Base-by-base conservation (phyloP, 306 rosid species). In the Quercus glauca region DNA sequence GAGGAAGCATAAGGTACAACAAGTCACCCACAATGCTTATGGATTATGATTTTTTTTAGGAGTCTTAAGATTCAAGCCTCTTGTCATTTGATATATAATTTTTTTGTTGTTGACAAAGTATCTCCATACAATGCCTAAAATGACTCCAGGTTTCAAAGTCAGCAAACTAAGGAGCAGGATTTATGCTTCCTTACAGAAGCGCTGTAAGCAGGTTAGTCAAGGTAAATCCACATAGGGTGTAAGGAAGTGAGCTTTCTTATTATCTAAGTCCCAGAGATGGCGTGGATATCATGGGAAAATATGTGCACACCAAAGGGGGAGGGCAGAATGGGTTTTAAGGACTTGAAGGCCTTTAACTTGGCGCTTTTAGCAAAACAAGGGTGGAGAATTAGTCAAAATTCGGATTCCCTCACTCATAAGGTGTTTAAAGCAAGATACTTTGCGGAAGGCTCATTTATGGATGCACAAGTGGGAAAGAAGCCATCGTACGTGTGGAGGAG, bases 191-290 rank as follows among this genome's bases (percentile, higher is more conserved):
- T 10, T 49, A 11, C 53, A 12, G 17, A 49, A 49, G 45, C 45
- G 45, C 45, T 43, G 71, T 31, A 18, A 18, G 18, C n/a, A 17
- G 23, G 35, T 18, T 6, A 65, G 68, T 61, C 68, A 26, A 61
- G 69, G 29, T 5, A 63, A 28, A 56, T 76, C 74, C 55, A 19
- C n/a, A 67, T 14, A 67, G 29, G 35, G 56, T 41, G 25, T 57
- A 80, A 69, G 70, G 69, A 4, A 69, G 60, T 33, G 68, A 76
- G 73, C 52, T 64, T 63, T 61, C 72, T 35, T 71, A 49, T 49
- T 23, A 49, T 49, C 25, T n/a, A 73, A 69, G 58, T 69, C 59
- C 58, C 68, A 61, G 71, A 21, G 79, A 63, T 63, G n/a, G n/a
- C n/a, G n/a, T n/a, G n/a, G n/a, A n/a, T n/a, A n/a, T n/a, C n/a